These are phyloP conservation scores for Wickerhamomyces canadensis DNA, from an alignment of 805 yeast species.

Conservation along the genomic window DNA sequence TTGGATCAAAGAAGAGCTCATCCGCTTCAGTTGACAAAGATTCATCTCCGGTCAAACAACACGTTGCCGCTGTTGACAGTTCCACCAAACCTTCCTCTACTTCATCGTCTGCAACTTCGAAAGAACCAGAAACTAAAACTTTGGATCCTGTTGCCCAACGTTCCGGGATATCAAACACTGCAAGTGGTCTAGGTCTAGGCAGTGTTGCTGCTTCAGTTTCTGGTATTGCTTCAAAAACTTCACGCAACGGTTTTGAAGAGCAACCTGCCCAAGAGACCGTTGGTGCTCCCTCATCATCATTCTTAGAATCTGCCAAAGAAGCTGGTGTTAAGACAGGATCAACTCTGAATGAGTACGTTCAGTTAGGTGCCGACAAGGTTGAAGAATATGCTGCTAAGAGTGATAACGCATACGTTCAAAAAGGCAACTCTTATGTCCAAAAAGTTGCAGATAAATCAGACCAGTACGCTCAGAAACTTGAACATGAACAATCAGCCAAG, in stretches of 20 bases:
- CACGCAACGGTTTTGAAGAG: not conserved
- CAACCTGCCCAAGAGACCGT: not conserved
- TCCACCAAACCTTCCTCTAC: too few relatives aligned
- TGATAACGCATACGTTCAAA: constrained; percentile 7
- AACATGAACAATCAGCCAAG: not conserved
- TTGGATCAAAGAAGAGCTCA: constrained; percentile 15
- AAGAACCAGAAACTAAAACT: too few relatives aligned
- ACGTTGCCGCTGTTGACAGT: not conserved
- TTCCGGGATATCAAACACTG: too few relatives aligned
- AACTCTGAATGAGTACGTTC: constrained; percentile 9
- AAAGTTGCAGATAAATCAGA: constrained; percentile 12
- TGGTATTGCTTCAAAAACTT: constrained; percentile 1
- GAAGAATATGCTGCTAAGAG: constrained; percentile 11
- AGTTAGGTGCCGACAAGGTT: constrained; percentile 14
- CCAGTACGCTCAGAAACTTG: constrained; percentile 6
- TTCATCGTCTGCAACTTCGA: too few relatives aligned
- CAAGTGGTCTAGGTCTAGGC: not conserved
- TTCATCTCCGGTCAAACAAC: not conserved
- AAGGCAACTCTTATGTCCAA: constrained; percentile 12
- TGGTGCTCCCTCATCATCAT: not conserved
- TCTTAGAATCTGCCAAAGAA: constrained; percentile 6
- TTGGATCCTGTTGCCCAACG: not conserved
- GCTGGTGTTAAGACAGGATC: constrained; percentile 6
- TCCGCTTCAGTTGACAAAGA: not conserved
- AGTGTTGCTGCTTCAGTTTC: not conserved